Evolutionary conservation across 1,284 basidiomycete genomes (phyloP).

Genomic region (Stygiomarasmius scandens): DNA sequence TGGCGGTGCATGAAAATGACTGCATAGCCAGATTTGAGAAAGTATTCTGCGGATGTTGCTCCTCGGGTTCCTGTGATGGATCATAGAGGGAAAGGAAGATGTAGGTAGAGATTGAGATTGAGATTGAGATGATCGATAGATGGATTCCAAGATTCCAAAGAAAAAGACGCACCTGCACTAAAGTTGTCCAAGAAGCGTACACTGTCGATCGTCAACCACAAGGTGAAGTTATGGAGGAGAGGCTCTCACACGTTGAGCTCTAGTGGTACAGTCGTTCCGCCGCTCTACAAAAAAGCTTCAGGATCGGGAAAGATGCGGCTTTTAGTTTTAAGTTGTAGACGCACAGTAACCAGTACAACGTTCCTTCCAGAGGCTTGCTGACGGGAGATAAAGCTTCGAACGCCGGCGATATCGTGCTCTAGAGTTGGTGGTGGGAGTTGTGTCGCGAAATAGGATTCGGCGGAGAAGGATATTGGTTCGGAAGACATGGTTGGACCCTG

Average conservation of each 20-base stretch:
- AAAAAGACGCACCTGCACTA: slow-evolving; percentile 75
- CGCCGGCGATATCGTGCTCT: slow-evolving; percentile 62
- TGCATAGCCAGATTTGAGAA: slow-evolving; percentile 90
- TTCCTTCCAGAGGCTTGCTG: slow-evolving; percentile 68
- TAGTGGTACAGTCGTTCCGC: slow-evolving; percentile 92
- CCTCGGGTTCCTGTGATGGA: slow-evolving; percentile 80
- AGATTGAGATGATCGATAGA: background rate
- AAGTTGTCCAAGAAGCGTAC: slow-evolving; percentile 99
- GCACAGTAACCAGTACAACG: slow-evolving; percentile 92
- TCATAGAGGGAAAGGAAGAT: too few species aligned
- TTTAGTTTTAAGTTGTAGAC: slow-evolving; percentile 33
- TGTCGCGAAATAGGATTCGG: slow-evolving; percentile 85
- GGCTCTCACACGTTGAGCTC: slow-evolving; percentile 92
- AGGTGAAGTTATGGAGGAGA: slow-evolving; percentile 9
- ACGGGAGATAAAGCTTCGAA: slow-evolving; percentile 73
- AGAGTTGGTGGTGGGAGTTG: slow-evolving; percentile 76
- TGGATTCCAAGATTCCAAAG: background rate
- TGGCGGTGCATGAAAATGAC: slow-evolving; percentile 99
- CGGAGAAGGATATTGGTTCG: slow-evolving; percentile 63
- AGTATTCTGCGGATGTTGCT: slow-evolving; percentile 97
- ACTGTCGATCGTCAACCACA: slow-evolving; percentile 42
- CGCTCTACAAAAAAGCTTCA: slow-evolving; percentile 61
- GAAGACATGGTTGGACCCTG: slow-evolving; percentile 13
- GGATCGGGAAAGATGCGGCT: background rate
- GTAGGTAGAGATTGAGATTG: too few species aligned